These are phyloP conservation scores for Plicaturopsis crispa DNA, from an alignment of 768 basidiomycete species.

Conservation along the genomic window DNA sequence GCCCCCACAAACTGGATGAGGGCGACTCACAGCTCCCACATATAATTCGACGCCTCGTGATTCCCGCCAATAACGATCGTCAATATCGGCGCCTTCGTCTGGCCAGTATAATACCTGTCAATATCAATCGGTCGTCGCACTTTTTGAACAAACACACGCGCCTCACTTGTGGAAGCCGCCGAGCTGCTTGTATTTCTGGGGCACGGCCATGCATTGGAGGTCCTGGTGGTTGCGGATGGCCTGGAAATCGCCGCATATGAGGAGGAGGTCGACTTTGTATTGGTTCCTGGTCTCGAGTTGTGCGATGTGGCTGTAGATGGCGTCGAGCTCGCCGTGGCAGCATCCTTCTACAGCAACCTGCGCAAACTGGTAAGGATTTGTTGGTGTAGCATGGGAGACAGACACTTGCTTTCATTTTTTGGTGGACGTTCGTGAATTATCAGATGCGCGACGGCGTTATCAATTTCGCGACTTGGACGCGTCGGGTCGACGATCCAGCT, in stretches of 20 bases:
- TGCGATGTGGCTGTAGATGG: slow-evolving; percentile 70
- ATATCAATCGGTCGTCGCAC: not conserved
- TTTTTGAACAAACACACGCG: slow-evolving; percentile 10
- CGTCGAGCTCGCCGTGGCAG: slow-evolving; percentile 89
- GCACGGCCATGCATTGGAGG: slow-evolving; percentile 86
- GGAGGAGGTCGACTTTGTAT: slow-evolving; percentile 74
- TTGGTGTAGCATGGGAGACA: too few relatives aligned
- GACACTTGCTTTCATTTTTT: too few relatives aligned
- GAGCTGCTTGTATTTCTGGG: slow-evolving; percentile 77
- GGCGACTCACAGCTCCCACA: slow-evolving; percentile 85
- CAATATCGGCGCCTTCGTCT: slow-evolving; percentile 73
- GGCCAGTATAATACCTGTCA: slow-evolving; percentile 78
- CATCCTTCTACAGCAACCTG: slow-evolving; percentile 91
- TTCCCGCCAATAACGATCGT: slow-evolving; percentile 97
- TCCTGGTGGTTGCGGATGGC: slow-evolving; percentile 83
- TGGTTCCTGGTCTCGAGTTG: slow-evolving; percentile 51
- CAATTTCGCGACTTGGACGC: too few relatives aligned
- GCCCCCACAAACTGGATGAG: slow-evolving; percentile 9
- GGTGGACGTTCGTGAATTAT: too few relatives aligned
- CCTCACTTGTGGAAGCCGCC: slow-evolving; percentile 77
- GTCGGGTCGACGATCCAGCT: too few relatives aligned
- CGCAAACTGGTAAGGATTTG: too few relatives aligned
- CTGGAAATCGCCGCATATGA: slow-evolving; percentile 96
- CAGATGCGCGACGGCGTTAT: too few relatives aligned
- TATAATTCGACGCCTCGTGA: slow-evolving; percentile 94